Evolutionary conservation across 2,329 filamentous ascomycete genomes (phyloP), one percentile per base, ranked within the genome.

Genomic region (Exophiala calicioides): DNA sequence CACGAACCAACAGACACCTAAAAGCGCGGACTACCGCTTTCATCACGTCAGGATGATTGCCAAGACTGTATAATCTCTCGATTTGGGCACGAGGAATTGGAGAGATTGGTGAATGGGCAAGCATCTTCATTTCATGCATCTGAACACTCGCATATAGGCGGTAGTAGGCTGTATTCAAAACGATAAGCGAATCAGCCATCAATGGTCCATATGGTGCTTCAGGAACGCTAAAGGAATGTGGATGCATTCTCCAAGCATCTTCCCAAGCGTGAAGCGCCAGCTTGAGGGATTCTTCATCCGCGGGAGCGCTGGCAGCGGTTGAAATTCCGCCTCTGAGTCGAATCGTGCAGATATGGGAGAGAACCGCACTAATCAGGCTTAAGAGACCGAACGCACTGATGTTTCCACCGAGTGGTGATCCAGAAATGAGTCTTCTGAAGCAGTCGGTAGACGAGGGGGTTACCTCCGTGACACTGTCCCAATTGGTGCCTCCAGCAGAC

Each of bases 91-190:
- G 36, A 30, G 36, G 30, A 3, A 40, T 26, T 26, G 27, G 15
- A 26, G 19, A 23, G 36, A 30, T 18, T 1, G 36, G 36, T 12
- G 30, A 26, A 4, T n/a, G 36, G 16, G 36, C 36, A 26, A 40
- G 23, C 8, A 26, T 16, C 24, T 40, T 40, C 36, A 40, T 40
- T 20, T 40, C 36, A 18, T 40, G 27, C 36, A 40, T 16, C 24
- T 30, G 36, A 9, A 20, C 36, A 7, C 30, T 40, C 24, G 36
- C 36, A 8, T 40, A 40, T 0, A 40, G 23, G 10, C 36, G 36
- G n/a, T 40, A 40, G 23, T 40, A 40, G 5, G 33, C 33, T 10
- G 33, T n/a, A 8, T 35, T 35, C 18, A 35, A 21, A 3, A 35
- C 18, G 33, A 35, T 13, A 13, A 35, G 33, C 10, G 33, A 18